Conservation (phyloP, 257 asterid genomes). For the Thymus mandschuricus region DNA sequence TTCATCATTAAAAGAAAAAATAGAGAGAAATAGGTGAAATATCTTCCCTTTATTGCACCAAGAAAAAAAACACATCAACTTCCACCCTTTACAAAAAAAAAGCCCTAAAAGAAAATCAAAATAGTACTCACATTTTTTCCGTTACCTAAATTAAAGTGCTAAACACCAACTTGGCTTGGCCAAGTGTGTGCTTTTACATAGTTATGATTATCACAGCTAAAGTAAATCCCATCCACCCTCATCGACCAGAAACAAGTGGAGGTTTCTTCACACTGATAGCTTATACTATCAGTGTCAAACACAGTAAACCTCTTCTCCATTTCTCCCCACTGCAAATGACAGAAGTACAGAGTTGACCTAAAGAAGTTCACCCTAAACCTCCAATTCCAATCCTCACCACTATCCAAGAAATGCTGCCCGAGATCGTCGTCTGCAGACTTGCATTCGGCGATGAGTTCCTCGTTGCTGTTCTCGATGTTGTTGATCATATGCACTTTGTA, state of each 20-base stretch:
- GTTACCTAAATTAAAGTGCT: background rate
- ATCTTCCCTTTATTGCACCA: background rate
- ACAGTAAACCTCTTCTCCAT: constrained; percentile 31
- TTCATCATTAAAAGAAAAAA: too few relatives aligned
- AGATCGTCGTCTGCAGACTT: constrained; percentile 51
- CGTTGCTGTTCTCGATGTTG: constrained; percentile 3
- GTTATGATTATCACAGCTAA: constrained; percentile 42
- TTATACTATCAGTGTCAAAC: constrained; percentile 42
- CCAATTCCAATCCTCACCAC: constrained; percentile 45
- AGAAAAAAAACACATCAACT: background rate
- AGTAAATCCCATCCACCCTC: constrained; percentile 45
- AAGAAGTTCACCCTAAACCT: constrained; percentile 45
- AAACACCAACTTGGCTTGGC: constrained; percentile 2
- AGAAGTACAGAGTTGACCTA: constrained; percentile 47
- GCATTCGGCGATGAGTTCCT: constrained; percentile 35
- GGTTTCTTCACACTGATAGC: constrained; percentile 49
- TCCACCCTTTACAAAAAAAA: background rate
- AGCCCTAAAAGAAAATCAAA: background rate
- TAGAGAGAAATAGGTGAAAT: too few relatives aligned
- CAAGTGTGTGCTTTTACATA: constrained; percentile 38
- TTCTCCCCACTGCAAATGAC: constrained; percentile 41
- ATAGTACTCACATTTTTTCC: too few relatives aligned
- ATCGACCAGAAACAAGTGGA: constrained; percentile 51
- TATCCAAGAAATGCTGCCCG: constrained; percentile 40
- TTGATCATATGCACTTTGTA: constrained; percentile 43